Evolutionary conservation across 305 asterid species (phyloP), one percentile per base, ranked within the genome.

Genomic region (Solanum hybrid): DNA sequence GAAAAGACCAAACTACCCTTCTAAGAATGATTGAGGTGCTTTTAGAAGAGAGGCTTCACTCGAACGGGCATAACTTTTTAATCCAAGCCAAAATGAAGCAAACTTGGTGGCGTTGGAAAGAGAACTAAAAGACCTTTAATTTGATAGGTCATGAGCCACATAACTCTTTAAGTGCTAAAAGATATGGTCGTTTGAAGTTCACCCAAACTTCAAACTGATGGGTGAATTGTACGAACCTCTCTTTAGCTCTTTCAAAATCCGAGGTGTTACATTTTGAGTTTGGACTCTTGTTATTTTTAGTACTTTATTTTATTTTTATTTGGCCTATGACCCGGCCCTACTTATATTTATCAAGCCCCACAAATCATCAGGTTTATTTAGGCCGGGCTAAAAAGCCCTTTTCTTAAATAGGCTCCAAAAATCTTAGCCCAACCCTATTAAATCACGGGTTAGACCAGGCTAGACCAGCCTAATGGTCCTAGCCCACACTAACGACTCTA

Each of bases 311-410:
- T 14, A 5, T 45, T 45, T 40, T 45, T 45, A 45, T 45, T 45
- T 45, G 22, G 64, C 64, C 19, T 5, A 14, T 5, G 64, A 1
- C 0, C 7, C 22, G 64, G 0, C 64, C 6, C 56, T 42, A 42
- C 56, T 11, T 42, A 42, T 42, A 14, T 45, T 45, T 14, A 45
- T 45, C 64, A 45, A 45, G 1, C 0, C 64, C 7, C 22, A 14
- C 64, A 45, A 14, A 14, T 45, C 64, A 45, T 45, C 22, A 14
- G 3, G 8, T 5, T 5, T 45, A 45, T 14, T 45, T 0, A 45
- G 0, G 22, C 3, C 7, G 22, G 64, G 22, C 22, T 45, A 45
- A 45, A 40, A 45, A 45, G 0, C 2, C 1, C 0, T 14, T 45
- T 14, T 0, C 64, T 14, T 14, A 45, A 45, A 45, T 45, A 1